Evolutionary conservation across 257 asterid species (phyloP), one percentile per base, ranked within the genome.

Genomic region (Capsicum chinense): DNA sequence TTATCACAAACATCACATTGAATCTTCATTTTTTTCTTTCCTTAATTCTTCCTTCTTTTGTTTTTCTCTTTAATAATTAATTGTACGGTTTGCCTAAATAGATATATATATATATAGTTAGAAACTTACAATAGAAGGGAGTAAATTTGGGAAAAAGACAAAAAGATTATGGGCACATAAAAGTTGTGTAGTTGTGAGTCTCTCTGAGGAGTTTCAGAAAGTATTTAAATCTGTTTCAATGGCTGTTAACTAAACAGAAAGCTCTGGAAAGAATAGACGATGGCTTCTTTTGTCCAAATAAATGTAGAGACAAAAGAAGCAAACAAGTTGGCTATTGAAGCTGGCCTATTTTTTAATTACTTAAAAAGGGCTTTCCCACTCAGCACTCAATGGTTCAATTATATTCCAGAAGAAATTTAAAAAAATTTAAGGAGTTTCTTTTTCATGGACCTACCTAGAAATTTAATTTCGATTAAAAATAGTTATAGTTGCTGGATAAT

Each of bases 1-100:
- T 88, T 91, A 17, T 89, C 92, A 86, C 97, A 94, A 80, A 90
- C 97, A 78, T 94, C 98, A 76, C 98, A 94, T 71, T 91, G 93
- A 79, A 95, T 92, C 94, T 92, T 93, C 97, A 95, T 92, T 73
- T 26, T 26, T 17, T 78, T 11, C 13, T 10, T 14, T 83, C 79
- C 79, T 56, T 17, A 33, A 33, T 19, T 73, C 67, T 9, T 19
- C 12, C 35, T 68, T 68, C 39, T 58, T 0, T 16, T 57, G 19
- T 33, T 35, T 35, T 8, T 13, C 17, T 63, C 1, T 59, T 9
- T 69, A 69, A 33, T 66, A 33, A 5, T 4, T 1, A 39, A 39
- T 56, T 16, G 76, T 73, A 79, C 58, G 5, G 14, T 14, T 15
- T 59, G 21, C 57, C 78, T 48, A 11, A 86, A 87, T 84, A 88